Conservation (phyloP, 768 basidiomycete genomes). For the Lyophyllum decastes region DNA sequence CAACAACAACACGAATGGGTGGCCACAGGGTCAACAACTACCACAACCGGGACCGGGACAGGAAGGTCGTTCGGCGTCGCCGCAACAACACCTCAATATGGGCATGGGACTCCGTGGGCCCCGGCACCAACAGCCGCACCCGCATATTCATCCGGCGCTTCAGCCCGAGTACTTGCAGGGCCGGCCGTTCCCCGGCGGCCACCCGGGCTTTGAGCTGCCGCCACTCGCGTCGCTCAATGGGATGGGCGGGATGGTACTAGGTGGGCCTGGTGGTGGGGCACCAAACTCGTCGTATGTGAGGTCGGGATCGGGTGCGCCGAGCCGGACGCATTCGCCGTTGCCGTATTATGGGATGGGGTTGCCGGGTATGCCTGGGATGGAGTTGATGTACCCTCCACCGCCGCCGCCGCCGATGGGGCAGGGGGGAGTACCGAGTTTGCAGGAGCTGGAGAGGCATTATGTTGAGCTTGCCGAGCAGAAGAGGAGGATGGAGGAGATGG, state of each 20-base stretch:
- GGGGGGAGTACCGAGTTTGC: conserved; percentile 40
- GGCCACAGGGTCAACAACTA: not conserved
- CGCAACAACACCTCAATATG: conserved; percentile 18
- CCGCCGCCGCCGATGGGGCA: not conserved
- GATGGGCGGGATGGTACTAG: conserved; percentile 30
- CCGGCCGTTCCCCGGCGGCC: conserved; percentile 10
- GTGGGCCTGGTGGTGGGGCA: conserved; percentile 30
- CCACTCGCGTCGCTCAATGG: conserved; percentile 48
- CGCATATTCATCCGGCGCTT: conserved; percentile 19
- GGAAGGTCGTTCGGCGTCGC: not conserved
- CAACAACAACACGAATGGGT: not conserved
- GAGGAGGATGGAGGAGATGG: conserved; percentile 68
- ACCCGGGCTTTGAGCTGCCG: conserved; percentile 62
- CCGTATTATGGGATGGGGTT: conserved; percentile 21
- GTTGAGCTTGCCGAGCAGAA: conserved; percentile 62
- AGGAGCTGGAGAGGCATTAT: conserved; percentile 76
- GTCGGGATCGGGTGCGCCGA: conserved; percentile 66
- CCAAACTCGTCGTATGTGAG: conserved; percentile 54
- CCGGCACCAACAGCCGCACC: conserved; percentile 13
- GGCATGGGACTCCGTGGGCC: conserved; percentile 22
- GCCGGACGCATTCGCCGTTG: conserved; percentile 61
- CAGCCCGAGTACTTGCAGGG: conserved; percentile 9
- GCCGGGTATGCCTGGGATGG: conserved; percentile 26
- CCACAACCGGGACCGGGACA: conserved; percentile 6
- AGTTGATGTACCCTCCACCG: conserved; percentile 19